Evolutionary conservation across 2,329 filamentous ascomycete species (phyloP).

Genomic region (Polytolypa hystricis): DNA sequence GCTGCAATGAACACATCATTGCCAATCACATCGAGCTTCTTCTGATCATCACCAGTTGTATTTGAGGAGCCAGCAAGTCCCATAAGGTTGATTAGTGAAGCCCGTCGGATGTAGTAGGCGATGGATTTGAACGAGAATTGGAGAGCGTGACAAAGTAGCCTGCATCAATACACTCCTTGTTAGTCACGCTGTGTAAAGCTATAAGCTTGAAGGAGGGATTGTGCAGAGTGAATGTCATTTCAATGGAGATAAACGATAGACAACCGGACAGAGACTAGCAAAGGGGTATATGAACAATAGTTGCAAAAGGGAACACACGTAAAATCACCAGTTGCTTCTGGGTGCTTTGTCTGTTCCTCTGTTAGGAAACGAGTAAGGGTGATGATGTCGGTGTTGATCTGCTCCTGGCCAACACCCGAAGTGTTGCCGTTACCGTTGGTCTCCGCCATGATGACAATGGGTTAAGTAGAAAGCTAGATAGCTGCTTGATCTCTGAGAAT

Average conservation of each 20-base stretch:
- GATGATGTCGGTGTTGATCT: constrained; percentile 91
- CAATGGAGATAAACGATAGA: too few species aligned
- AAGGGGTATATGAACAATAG: neutral
- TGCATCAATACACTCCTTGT: too few species aligned
- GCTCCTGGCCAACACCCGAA: constrained; percentile 53
- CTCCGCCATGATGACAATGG: constrained; percentile 24
- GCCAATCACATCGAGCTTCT: constrained; percentile 98
- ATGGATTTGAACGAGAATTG: constrained; percentile 99
- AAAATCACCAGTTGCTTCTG: constrained; percentile 95
- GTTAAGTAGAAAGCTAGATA: constrained; percentile 2
- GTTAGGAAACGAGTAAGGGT: constrained; percentile 92
- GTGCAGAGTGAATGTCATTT: too few species aligned
- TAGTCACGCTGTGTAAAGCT: constrained; percentile 4
- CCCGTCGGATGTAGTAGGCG: constrained; percentile 96
- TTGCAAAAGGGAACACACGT: constrained; percentile 52
- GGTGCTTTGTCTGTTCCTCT: constrained; percentile 87
- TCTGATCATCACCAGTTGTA: constrained; percentile 93
- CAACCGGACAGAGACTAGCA: neutral
- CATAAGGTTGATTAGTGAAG: constrained; percentile 87
- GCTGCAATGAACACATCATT: constrained; percentile 95
- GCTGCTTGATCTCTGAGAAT: too few species aligned
- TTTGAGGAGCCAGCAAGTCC: constrained; percentile 92
- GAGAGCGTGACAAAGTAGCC: constrained; percentile 89
- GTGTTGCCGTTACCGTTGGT: constrained; percentile 35
- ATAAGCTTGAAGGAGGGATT: too few species aligned